Base-by-base conservation (phyloP, 805 yeast species). In the Ogataea paradorogensis region DNA sequence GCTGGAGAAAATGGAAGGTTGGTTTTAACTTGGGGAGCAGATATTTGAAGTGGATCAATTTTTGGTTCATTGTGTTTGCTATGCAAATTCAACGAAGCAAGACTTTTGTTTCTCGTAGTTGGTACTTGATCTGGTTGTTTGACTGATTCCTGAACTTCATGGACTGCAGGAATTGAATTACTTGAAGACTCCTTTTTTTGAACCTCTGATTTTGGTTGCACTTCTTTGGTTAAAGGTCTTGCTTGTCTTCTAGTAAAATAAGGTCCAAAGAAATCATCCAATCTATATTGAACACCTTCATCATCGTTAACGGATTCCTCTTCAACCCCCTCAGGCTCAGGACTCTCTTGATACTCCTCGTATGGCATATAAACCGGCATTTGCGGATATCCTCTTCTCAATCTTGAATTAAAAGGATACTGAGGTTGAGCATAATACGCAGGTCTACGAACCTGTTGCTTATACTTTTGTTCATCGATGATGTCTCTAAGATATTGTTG, bases 1-100 rank as follows among this genome's bases (percentile, higher is more conserved):
- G 75, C 73, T 16, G 84, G 84, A 9, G 82, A 73, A 45, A 75
- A 76, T 46, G 81, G 80, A 32, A 71, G 44, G 14, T 62, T 58
- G 20, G 63, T 43, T 27, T 65, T 61, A 9, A 60, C 46, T 45
- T 69, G 71, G 7, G 75, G 76, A 35, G 69, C 68, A 5, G 76
- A 70, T 2, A 71, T 66, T 49, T 70, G 70, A 20, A 71, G 48
- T 7, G 73, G 69, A 36, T 65, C 71, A 27, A 67, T 60, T 24
- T 39, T 48, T 21, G 39, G 35, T 22, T 44, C 43, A 16, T 47
- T 33, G 8, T 40, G 36, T 14, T 50, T 52, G n/a, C 43, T 38
- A 23, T 52, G 53, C 33, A 46, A 14, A 21, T 49, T 51, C 26
- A 52, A 38, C 4, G 47, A 42, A 9, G 55, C 43, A 7, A 49